Evolutionary conservation across 306 rosid species (phyloP).

Genomic region (Prunus fruticosa): DNA sequence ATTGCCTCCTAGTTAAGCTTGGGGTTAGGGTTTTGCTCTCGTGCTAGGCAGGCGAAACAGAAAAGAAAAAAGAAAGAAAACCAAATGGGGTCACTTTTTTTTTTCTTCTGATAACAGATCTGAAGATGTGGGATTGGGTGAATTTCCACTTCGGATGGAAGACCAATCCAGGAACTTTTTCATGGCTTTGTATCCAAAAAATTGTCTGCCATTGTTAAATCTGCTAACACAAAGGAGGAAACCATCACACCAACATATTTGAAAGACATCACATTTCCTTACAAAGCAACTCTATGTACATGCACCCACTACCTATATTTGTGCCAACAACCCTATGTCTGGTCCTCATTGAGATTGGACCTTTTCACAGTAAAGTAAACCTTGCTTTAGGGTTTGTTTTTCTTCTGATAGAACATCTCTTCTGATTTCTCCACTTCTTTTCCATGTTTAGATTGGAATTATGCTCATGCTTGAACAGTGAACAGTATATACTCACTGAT

Average conservation of each 20-base stretch:
- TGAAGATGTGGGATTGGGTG: constrained; percentile 29
- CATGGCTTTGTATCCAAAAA: constrained; percentile 18
- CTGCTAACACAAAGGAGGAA: constrained; percentile 12
- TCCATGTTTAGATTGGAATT: not conserved
- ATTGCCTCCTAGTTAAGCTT: too few species aligned
- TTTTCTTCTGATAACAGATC: constrained; percentile 17
- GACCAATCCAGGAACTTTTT: constrained; percentile 19
- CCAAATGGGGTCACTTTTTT: too few species aligned
- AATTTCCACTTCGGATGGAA: constrained; percentile 30
- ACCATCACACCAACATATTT: constrained; percentile 20
- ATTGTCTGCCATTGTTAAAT: constrained; percentile 51
- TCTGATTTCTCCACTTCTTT: not conserved
- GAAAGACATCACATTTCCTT: constrained; percentile 18
- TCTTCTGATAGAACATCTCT: not conserved
- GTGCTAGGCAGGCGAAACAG: too few species aligned
- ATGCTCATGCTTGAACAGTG: not conserved
- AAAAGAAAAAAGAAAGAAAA: too few species aligned
- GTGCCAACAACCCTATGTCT: constrained; percentile 20
- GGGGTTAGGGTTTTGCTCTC: too few species aligned
- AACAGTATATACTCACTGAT: not conserved
- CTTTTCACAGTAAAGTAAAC: not conserved
- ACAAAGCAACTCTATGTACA: constrained; percentile 3
- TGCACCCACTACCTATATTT: constrained; percentile 30
- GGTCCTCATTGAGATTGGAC: constrained; percentile 8
- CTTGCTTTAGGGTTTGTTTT: not conserved